Evolutionary conservation across 306 rosid genomes (phyloP), one percentile per base, ranked within the genome.

Genomic region (Cicer judaicum): DNA sequence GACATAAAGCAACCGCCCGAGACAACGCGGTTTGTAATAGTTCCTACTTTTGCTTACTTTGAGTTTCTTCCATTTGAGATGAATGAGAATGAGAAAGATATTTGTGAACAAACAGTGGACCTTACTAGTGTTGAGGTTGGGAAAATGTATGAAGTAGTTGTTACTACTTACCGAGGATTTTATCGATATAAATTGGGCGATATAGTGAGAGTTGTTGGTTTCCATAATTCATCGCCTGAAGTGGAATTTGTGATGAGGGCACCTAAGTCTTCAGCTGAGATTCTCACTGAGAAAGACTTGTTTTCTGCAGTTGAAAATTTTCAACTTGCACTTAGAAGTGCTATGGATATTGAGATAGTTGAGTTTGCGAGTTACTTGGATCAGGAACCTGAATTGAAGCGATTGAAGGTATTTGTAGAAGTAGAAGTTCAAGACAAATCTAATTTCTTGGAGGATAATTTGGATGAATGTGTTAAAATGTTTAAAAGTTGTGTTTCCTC

Each of bases 31-130:
- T 88, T 78, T 1, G 83, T 79, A 1, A 60, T 90, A 62, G 87
- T 88, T 56, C 96, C 92, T 49, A 86, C 87, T 8, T 86, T 88
- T 52, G 91, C 91, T 2, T 90, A 88, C 68, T 90, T 90, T 69
- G 96, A 90, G 86, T 90, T 90, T 81, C 90, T 90, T 79, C 92
- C 92, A 60, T 90, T 86, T 68, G 79, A 66, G 79, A 64, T 50
- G 75, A 68, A 88, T 44, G 79, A 77, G 74, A 74, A 49, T n/a
- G 21, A 62, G 38, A 48, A 57, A 73, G 66, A 52, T 59, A 21
- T 69, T 13, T 61, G 64, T 21, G 87, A 90, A 24, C 72, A 67
- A 84, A 82, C 90, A 0, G 85, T 86, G 10, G 89, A 82, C 16
- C 21, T 84, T 54, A 73, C 82, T 14, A 65, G 79, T 72, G 87